A percentile compares a stretch with the other conserved stretches of the same genome.
These are phyloP conservation scores for Mucor velutinosus DNA, from an alignment of 371 early-diverging fungal species.

Conservation along the genomic window DNA sequence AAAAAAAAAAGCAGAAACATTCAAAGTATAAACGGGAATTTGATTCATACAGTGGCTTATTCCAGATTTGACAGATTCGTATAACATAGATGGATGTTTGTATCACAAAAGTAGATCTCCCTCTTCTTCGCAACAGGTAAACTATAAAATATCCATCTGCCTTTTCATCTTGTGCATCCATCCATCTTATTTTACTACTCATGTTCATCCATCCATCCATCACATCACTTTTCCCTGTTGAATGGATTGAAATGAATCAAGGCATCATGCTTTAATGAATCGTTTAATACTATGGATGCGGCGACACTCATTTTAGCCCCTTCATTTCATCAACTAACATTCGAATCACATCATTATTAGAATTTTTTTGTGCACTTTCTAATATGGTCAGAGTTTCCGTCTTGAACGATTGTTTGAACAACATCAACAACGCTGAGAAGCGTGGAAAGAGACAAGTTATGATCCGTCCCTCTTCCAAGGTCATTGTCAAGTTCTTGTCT, in stretches of 20 bases:
- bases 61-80: conserved; percentile 10
- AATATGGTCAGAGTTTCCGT: conserved; percentile 53
- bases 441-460: conserved; percentile 98
- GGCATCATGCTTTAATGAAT: conserved; percentile 11
- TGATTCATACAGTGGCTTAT: conserved; percentile 14
- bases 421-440: conserved; percentile 99
- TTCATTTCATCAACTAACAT: neutral
- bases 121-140: conserved; percentile 36
- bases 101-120: conserved; percentile 15
- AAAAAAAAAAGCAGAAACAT: neutral
- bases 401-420: conserved; percentile 94
- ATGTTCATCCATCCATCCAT: conserved; percentile 15
- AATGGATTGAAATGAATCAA: neutral
- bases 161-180: conserved; percentile 19
- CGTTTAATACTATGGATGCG: conserved; percentile 9
- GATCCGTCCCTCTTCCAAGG: conserved; percentile 96
- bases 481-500: conserved; percentile 96
- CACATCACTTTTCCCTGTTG: neutral
- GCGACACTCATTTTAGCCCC: conserved; percentile 12
- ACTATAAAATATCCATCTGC: conserved; percentile 6
- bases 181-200: conserved; percentile 8
- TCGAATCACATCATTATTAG: conserved; percentile 1
- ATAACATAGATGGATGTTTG: conserved; percentile 9
- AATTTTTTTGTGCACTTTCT: conserved; percentile 20
- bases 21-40: neutral